These are phyloP conservation scores for Tetracladium setigerum DNA, from an alignment of 495 filamentous ascomycete genomes.

Conservation along the genomic window DNA sequence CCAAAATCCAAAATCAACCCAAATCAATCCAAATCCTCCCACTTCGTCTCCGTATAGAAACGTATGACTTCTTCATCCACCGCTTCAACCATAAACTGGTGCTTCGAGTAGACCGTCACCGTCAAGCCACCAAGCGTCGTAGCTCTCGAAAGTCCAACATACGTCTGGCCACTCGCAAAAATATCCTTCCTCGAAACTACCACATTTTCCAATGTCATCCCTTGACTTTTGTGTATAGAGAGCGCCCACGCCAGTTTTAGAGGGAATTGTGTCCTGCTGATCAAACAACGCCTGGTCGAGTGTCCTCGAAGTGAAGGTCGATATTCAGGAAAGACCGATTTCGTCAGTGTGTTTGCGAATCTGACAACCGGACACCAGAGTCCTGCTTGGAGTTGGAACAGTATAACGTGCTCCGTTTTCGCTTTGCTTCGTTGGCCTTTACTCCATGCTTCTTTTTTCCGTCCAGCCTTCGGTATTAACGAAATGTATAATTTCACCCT, in stretches of 20 bases:
- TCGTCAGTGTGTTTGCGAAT: constrained; percentile 21
- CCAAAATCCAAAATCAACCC: too few relatives aligned
- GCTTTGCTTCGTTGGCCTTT: neutral
- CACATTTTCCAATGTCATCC: constrained; percentile 35
- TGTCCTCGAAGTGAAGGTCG: constrained; percentile 3
- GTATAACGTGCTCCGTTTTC: neutral
- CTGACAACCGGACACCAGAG: constrained; percentile 26
- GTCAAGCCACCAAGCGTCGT: constrained; percentile 28
- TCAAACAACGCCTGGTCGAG: neutral
- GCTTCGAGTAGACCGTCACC: constrained; percentile 19
- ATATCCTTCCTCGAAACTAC: constrained; percentile 27
- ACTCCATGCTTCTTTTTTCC: neutral
- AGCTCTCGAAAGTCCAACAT: constrained; percentile 35
- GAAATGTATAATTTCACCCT: constrained; percentile 38
- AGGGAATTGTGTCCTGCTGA: constrained; percentile 36
- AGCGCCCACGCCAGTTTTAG: constrained; percentile 37
- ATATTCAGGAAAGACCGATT: constrained; percentile 13
- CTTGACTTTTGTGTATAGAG: constrained; percentile 40
- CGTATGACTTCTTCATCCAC: constrained; percentile 14
- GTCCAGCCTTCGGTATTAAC: neutral
- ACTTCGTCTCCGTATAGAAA: constrained; percentile 15
- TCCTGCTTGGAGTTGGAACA: constrained; percentile 3
- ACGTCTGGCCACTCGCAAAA: constrained; percentile 35
- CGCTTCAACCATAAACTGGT: constrained; percentile 4
- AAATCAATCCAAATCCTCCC: constrained; percentile 7